Base-by-base conservation (phyloP, 805 yeast species). In the Candida chauliodis region DNA sequence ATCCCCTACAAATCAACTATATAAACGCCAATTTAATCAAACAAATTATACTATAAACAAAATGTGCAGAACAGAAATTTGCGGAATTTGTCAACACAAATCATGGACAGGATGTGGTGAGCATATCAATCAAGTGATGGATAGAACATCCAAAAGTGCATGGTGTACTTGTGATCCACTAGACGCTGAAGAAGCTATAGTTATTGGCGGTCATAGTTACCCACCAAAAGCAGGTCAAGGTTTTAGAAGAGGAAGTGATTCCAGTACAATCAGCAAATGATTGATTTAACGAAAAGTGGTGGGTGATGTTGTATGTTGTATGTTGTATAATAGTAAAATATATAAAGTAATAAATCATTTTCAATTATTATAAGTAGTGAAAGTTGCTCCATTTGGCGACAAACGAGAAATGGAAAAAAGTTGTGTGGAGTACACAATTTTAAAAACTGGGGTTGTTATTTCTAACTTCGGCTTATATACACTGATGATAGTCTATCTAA, bases 171-270 rank as follows among this genome's bases (percentile, higher is more conserved):
- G 84, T 55, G 64, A 62, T 40, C 70, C 69, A 38, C 50, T 59
- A 16, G 73, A 71, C 41, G 69, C 60, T 2, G 57, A 55, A 3
- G 61, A 67, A 33, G 30, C 32, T 8, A 24, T 41, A 7, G 4
- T 33, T 22, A 26, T 41, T 29, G 58, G 57, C n/a, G 25, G 30
- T 1, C 30, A 38, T 22, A 15, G 22, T 11, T 78, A 63, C 47
- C 84, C 84, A 17, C 84, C 84, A 40, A 69, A 54, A 50, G 82
- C 84, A 1, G 78, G 81, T n/a, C 75, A 81, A 11, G 84, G 84
- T 1, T 68, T 25, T 28, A 49, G 43, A 33, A 39, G 44, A 31
- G 44, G 44, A 3, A 40, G 43, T 36, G 36, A 33, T 22, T 31
- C 35, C 8, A 19, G 16, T 10, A 28, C 17, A 15, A 25, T 34